Conservation (phyloP, 257 asterid species). For the Datura wrightii region DNA sequence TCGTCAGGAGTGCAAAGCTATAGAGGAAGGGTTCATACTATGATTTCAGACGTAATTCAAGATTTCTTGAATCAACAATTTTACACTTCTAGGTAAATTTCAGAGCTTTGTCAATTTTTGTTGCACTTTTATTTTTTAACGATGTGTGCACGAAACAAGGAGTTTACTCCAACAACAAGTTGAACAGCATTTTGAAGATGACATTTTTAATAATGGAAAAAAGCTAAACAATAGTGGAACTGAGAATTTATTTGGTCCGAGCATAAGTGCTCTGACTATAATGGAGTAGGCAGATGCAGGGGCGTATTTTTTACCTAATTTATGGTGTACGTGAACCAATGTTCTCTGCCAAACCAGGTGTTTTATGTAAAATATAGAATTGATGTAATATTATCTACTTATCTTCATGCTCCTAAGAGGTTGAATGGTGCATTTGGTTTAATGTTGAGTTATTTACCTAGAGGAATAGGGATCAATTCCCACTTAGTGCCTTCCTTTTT, state of each 20-base stretch:
- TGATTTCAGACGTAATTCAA: constrained; percentile 76
- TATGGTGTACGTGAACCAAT: no score
- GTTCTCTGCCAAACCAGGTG: no score
- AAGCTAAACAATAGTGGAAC: not conserved
- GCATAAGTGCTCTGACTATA: not conserved
- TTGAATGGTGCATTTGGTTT: no score
- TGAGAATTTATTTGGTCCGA: not conserved
- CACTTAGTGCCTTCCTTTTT: no score
- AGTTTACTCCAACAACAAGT: not conserved
- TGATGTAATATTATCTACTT: no score
- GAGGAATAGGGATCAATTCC: no score
- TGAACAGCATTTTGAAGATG: not conserved
- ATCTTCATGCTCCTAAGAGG: no score
- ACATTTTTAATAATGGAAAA: not conserved
- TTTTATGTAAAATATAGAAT: no score
- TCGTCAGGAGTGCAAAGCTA: constrained; percentile 69
- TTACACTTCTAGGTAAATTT: constrained; percentile 74
- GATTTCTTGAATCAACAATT: constrained; percentile 81
- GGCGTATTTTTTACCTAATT: no score
- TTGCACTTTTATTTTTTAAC: not conserved
- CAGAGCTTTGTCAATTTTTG: not conserved
- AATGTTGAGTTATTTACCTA: no score
- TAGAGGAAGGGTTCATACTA: constrained; percentile 58
- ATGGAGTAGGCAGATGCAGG: not conserved
- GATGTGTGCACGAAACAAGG: not conserved